Base-by-base conservation (phyloP, 1,284 basidiomycete species). In the Cronartium quercuum region DNA sequence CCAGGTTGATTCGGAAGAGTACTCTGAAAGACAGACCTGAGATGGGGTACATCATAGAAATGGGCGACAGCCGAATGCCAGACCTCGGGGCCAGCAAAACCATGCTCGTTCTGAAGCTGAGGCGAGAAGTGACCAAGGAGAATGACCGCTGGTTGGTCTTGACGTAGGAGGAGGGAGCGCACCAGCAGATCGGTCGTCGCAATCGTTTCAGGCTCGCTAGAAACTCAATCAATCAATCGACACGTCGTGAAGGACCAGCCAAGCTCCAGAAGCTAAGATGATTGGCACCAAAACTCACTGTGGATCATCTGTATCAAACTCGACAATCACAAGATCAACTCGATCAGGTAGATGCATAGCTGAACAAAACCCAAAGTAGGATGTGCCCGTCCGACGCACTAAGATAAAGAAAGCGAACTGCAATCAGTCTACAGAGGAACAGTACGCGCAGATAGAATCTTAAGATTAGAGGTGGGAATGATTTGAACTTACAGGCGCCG, bases 31-130 rank as follows among this genome's bases (percentile, higher is more conserved):
- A 78, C 83, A 63, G 41, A 87, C 88, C 86, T 87, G 79, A 97
- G 84, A 81, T 96, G 91, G 0, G 94, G 92, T 38, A 96, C 87
- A 80, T 97, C 94, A 83, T 97, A 97, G 83, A 93, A 96, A 81
- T 94, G 92, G 0, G 94, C 91, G 3, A 96, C 92, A 68, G 90
- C 84, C 77, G 86, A 89, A 82, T 97, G 94, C 84, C 88, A 88
- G 78, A 91, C 87, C 80, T 95, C 93, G 1, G 92, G 90, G 1
- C 94, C 92, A 5, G 87, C 87, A 80, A 91, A 94, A 1, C 92
- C 92, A 79, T 91, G 85, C 51, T 87, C 84, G 66, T 86, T 84
- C 79, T 93, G 90, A 1, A 89, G 81, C 80, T 97, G 91, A 0
- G 92, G 90, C 76, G 87, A 87, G 81, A 96, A 96, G 83, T 96